A percentile compares a stretch with the other conserved stretches of the same genome.
Conservation (phyloP, 2,329 filamentous ascomycete species). For the Gremmenia infestans region DNA sequence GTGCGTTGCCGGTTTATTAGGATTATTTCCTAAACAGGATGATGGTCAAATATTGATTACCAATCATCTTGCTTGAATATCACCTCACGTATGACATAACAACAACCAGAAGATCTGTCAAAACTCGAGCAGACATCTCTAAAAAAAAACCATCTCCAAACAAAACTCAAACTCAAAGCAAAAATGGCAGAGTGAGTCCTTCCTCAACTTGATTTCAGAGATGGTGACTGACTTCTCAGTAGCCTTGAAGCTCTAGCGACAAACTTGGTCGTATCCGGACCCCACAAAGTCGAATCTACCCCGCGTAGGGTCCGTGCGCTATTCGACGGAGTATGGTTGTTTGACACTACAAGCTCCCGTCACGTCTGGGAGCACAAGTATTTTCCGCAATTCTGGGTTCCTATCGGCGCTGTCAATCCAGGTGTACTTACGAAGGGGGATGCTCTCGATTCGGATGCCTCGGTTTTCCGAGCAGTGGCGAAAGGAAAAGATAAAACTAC, state of each 20-base stretch:
- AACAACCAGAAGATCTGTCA: background rate
- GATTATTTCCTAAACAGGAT: background rate
- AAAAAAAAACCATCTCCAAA: background rate
- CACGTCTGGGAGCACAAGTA: slow-evolving; percentile 41
- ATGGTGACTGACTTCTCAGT: background rate
- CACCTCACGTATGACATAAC: background rate
- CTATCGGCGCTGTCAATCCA: slow-evolving; percentile 31
- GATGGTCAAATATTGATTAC: background rate
- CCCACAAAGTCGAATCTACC: slow-evolving; percentile 17
- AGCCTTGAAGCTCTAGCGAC: slow-evolving; percentile 7
- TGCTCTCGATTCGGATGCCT: slow-evolving; percentile 9
- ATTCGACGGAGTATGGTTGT: slow-evolving; percentile 11
- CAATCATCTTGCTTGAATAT: background rate
- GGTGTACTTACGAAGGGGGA: slow-evolving; percentile 28
- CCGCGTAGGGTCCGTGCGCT: slow-evolving; percentile 17
- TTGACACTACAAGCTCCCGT: slow-evolving; percentile 33
- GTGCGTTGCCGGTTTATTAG: background rate
- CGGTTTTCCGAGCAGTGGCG: slow-evolving; percentile 1
- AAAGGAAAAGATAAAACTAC: slow-evolving; percentile 24
- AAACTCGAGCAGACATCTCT: background rate
- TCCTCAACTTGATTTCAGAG: background rate
- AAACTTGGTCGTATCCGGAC: slow-evolving; percentile 13
- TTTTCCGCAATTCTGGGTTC: slow-evolving; percentile 42
- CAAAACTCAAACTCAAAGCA: background rate
- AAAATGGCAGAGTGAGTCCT: background rate